These are phyloP conservation scores for Pseudogymnoascus verrucosus DNA, from an alignment of 2,329 filamentous ascomycete genomes.

Conservation along the genomic window DNA sequence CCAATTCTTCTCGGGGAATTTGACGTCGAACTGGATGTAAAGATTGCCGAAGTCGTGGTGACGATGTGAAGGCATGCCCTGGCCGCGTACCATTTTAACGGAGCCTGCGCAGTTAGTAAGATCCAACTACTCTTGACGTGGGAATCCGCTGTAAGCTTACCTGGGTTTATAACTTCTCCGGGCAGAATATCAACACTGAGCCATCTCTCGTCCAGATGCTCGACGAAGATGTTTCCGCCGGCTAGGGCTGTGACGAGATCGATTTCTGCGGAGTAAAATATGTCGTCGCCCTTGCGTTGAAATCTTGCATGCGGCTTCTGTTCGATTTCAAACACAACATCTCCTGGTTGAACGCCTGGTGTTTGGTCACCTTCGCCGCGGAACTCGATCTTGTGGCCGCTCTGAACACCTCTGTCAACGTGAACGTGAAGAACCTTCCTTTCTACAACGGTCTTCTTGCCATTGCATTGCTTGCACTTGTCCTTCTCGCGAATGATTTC, in stretches of 20 bases:
- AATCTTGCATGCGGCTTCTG: constrained; percentile 97
- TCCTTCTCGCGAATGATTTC: constrained; percentile 97
- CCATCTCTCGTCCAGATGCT: constrained; percentile 97
- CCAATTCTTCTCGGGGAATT: constrained; percentile 81
- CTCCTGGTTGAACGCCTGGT: constrained; percentile 84
- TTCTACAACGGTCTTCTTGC: constrained; percentile 97
- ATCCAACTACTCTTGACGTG: constrained; percentile 15
- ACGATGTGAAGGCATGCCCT: constrained; percentile 94
- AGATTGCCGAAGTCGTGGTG: constrained; percentile 95
- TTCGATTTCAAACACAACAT: constrained; percentile 98
- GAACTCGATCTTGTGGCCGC: constrained; percentile 95
- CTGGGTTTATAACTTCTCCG: constrained; percentile 87
- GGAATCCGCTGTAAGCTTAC: constrained; percentile 45
- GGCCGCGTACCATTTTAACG: constrained; percentile 88
- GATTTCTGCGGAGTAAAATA: constrained; percentile 92
- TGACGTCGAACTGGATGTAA: constrained; percentile 95
- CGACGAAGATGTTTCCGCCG: constrained; percentile 82
- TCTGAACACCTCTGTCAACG: constrained; percentile 89
- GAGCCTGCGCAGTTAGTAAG: constrained; percentile 48
- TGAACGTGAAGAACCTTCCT: constrained; percentile 97
- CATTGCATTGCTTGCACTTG: constrained; percentile 89
- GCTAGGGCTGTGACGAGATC: constrained; percentile 92
- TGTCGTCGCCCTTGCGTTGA: constrained; percentile 90
- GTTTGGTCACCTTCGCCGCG: constrained; percentile 93
- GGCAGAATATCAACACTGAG: constrained; percentile 86